These are phyloP conservation scores for Russula sp. DNA, from an alignment of 768 basidiomycete species.

Conservation along the genomic window DNA sequence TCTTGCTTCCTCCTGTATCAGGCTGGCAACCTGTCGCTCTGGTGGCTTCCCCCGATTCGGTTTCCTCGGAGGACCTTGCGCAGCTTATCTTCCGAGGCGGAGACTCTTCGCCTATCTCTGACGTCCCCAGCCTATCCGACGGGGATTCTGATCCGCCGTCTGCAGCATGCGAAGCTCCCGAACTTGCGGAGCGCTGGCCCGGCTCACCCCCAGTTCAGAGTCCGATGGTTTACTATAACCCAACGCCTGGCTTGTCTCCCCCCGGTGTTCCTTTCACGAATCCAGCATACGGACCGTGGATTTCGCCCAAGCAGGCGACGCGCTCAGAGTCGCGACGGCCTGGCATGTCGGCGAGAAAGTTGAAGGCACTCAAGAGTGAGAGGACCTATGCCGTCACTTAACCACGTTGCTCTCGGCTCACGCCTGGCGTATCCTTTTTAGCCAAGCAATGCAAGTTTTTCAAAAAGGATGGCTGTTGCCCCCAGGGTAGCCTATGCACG, in stretches of 20 bases:
- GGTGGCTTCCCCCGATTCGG: not conserved
- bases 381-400: not conserved
- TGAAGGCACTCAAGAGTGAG: constrained; percentile 23
- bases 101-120: constrained; percentile 8
- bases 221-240: constrained; percentile 13
- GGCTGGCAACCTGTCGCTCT: not conserved
- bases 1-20: not conserved
- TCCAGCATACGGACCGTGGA: constrained; percentile 9
- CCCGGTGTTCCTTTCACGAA: constrained; percentile 9
- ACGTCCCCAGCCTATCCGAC: constrained; percentile 22
- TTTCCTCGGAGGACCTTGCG: constrained; percentile 2
- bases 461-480: constrained; percentile 21
- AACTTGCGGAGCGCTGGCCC: constrained; percentile 21
- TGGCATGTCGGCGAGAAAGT: constrained; percentile 16
- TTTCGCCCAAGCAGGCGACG: not conserved
- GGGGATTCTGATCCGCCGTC: constrained; percentile 19
- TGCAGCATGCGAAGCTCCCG: constrained; percentile 16
- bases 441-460: constrained; percentile 24
- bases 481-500: constrained; percentile 20
- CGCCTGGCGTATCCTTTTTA: not conserved
- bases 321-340: constrained; percentile 9
- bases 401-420: not conserved
- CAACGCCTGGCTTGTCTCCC: constrained; percentile 4
- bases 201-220: constrained; percentile 11
- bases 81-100: constrained; percentile 10